Conservation (phyloP, 1,284 basidiomycete species). For the Rhodofomes roseus region DNA sequence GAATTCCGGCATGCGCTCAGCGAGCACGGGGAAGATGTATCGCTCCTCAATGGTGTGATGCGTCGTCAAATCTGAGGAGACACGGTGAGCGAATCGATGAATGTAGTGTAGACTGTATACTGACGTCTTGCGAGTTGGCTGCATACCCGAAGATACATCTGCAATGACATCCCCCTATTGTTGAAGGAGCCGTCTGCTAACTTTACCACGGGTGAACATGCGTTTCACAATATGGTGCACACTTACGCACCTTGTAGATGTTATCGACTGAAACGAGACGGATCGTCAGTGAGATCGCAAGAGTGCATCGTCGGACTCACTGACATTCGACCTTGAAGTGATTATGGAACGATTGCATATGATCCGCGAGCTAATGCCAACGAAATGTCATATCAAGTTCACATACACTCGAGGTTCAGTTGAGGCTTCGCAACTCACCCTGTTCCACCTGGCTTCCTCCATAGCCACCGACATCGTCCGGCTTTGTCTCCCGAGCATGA, state of each 20-base stretch:
- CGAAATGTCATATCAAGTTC: neutral
- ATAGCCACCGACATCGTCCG: slow-evolving; percentile 1
- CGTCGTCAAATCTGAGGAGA: slow-evolving; percentile 43
- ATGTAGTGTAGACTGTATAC: neutral
- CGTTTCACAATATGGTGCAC: neutral
- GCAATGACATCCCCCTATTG: slow-evolving; percentile 24
- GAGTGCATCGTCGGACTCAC: slow-evolving; percentile 3
- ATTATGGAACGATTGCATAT: slow-evolving; percentile 26
- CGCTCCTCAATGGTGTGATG: slow-evolving; percentile 68
- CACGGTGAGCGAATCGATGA: neutral
- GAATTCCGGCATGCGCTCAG: slow-evolving; percentile 61
- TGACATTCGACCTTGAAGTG: slow-evolving; percentile 30
- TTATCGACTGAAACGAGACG: slow-evolving; percentile 17
- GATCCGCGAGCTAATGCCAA: slow-evolving; percentile 17
- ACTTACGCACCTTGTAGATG: slow-evolving; percentile 22
- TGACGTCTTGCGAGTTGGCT: slow-evolving; percentile 21
- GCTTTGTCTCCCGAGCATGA: neutral
- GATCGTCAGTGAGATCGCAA: neutral
- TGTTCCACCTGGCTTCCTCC: slow-evolving; percentile 15
- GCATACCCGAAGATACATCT: slow-evolving; percentile 23
- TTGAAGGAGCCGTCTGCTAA: slow-evolving; percentile 29
- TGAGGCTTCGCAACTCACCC: slow-evolving; percentile 2
- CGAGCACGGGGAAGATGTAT: slow-evolving; percentile 63
- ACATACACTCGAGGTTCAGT: neutral
- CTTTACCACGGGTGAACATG: slow-evolving; percentile 8